A percentile compares a stretch with the other conserved stretches of the same genome.
These are phyloP conservation scores for Allodekkera sacchari DNA, from an alignment of 805 yeast species.

Conservation along the genomic window DNA sequence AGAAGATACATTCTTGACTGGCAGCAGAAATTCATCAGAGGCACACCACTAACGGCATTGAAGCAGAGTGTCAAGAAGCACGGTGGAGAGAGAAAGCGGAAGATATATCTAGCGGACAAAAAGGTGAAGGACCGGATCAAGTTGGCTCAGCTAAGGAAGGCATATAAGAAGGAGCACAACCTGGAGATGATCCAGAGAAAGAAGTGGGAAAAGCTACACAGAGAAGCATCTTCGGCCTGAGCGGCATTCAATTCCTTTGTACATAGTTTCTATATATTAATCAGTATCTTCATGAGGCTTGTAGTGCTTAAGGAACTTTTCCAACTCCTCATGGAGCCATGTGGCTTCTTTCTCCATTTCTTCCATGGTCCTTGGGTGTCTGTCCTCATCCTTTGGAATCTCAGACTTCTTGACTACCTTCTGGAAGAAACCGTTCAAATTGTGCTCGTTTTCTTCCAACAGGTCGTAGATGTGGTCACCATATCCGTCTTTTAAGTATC, in stretches of 20 bases:
- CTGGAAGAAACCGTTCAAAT: slow-evolving; percentile 29
- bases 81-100: slow-evolving; percentile 84
- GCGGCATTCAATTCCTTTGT: not conserved
- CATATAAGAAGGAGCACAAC: slow-evolving; percentile 14
- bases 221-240: slow-evolving; percentile 2
- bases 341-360: slow-evolving; percentile 69
- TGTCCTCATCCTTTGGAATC: slow-evolving; percentile 39
- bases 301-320: slow-evolving; percentile 16
- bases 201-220: slow-evolving; percentile 19
- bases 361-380: slow-evolving; percentile 49
- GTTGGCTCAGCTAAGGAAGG: slow-evolving; percentile 23
- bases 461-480: slow-evolving; percentile 70
- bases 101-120: slow-evolving; percentile 54
- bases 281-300: slow-evolving; percentile 2
- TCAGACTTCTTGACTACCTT: slow-evolving; percentile 20
- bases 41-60: slow-evolving; percentile 43
- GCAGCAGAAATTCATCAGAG: slow-evolving; percentile 56
- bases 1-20: slow-evolving; percentile 71
- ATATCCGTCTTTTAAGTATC: slow-evolving; percentile 48
- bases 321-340: slow-evolving; percentile 37
- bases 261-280: slow-evolving; percentile 4
- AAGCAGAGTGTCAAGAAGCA: slow-evolving; percentile 58
- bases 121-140: slow-evolving; percentile 44
- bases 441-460: slow-evolving; percentile 50
- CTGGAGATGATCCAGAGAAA: slow-evolving; percentile 9